These are phyloP conservation scores for Tubosaeta sp. DNA, from an alignment of 768 basidiomycete species.

Conservation along the genomic window DNA sequence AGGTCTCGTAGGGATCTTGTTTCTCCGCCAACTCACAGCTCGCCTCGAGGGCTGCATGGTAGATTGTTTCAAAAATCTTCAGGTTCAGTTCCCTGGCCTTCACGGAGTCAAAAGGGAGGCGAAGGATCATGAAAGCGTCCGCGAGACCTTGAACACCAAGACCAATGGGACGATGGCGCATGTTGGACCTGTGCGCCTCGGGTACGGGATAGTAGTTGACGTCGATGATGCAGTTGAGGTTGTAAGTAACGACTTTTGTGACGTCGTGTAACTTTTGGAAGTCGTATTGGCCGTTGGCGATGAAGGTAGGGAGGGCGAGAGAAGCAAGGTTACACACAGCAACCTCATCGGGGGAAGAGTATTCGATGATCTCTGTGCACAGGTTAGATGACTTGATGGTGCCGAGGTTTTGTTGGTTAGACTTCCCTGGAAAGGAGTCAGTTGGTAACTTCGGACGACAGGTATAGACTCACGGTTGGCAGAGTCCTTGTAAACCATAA, in stretches of 20 bases:
- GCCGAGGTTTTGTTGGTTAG: slow-evolving; percentile 97
- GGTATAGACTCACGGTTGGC: slow-evolving; percentile 65
- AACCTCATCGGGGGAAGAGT: slow-evolving; percentile 94
- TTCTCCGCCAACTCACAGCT: slow-evolving; percentile 79
- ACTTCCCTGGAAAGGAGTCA: slow-evolving; percentile 62
- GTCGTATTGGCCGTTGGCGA: slow-evolving; percentile 79
- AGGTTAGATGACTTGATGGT: slow-evolving; percentile 99
- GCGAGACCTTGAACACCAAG: slow-evolving; percentile 97
- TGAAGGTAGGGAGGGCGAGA: slow-evolving; percentile 89
- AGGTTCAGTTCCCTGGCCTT: slow-evolving; percentile 86
- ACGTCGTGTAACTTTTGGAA: slow-evolving; percentile 95
- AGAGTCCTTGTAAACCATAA: slow-evolving; percentile 98
- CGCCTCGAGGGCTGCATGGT: slow-evolving; percentile 89
- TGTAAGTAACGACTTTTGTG: slow-evolving; percentile 85
- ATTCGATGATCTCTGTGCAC: slow-evolving; percentile 99
- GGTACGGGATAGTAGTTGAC: slow-evolving; percentile 93
- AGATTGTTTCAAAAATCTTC: slow-evolving; percentile 98
- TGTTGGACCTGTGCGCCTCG: slow-evolving; percentile 89
- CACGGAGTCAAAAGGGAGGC: slow-evolving; percentile 90
- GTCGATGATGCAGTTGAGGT: slow-evolving; percentile 93
- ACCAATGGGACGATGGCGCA: slow-evolving; percentile 96
- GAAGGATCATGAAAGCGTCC: slow-evolving; percentile 96
- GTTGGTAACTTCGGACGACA: background rate
- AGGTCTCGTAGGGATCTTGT: slow-evolving; percentile 85
- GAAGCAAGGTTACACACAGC: slow-evolving; percentile 99